A percentile compares a stretch with the other conserved stretches of the same genome.
Evolutionary conservation across 2,329 filamentous ascomycete species (phyloP).

Genomic region (Colletotrichum sp.): DNA sequence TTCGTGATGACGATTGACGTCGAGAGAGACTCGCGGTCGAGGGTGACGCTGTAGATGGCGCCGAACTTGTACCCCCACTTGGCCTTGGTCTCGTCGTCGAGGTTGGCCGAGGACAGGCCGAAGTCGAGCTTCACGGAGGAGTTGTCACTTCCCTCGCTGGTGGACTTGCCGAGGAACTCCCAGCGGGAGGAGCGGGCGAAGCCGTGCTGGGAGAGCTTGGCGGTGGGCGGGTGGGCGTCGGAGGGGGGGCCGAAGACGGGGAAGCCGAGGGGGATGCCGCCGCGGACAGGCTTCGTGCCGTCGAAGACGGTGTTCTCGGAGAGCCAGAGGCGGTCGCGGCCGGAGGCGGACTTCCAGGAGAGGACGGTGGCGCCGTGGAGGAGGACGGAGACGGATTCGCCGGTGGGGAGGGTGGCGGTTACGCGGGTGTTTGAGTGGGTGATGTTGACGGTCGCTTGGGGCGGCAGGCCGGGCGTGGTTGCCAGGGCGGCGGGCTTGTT

Average conservation of each 20-base stretch:
- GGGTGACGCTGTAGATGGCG: slow-evolving; percentile 89
- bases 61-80: slow-evolving; percentile 89
- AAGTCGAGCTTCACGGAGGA: slow-evolving; percentile 92
- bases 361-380: slow-evolving; percentile 93
- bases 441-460: slow-evolving; percentile 78
- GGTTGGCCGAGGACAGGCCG: slow-evolving; percentile 76
- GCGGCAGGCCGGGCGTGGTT: slow-evolving; percentile 74
- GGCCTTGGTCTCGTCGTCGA: slow-evolving; percentile 70
- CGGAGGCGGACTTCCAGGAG: slow-evolving; percentile 86
- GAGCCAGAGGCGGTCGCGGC: slow-evolving; percentile 84
- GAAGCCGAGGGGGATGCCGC: slow-evolving; percentile 91
- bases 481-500: slow-evolving; percentile 83
- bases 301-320: slow-evolving; percentile 82
- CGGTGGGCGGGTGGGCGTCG: slow-evolving; percentile 73
- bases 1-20: slow-evolving; percentile 90
- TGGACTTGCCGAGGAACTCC: slow-evolving; percentile 91
- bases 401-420: slow-evolving; percentile 80
- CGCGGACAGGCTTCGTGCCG: slow-evolving; percentile 86
- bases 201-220: slow-evolving; percentile 86
- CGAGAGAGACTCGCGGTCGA: slow-evolving; percentile 75
- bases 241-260: slow-evolving; percentile 89
- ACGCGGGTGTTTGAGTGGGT: slow-evolving; percentile 74
- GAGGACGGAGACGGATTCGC: slow-evolving; percentile 84
- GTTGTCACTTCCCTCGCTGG: slow-evolving; percentile 47
- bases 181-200: slow-evolving; percentile 89